Evolutionary conservation across 352 stramenopile genomes (phyloP).

Genomic region (Phytophthora chlamydospora): DNA sequence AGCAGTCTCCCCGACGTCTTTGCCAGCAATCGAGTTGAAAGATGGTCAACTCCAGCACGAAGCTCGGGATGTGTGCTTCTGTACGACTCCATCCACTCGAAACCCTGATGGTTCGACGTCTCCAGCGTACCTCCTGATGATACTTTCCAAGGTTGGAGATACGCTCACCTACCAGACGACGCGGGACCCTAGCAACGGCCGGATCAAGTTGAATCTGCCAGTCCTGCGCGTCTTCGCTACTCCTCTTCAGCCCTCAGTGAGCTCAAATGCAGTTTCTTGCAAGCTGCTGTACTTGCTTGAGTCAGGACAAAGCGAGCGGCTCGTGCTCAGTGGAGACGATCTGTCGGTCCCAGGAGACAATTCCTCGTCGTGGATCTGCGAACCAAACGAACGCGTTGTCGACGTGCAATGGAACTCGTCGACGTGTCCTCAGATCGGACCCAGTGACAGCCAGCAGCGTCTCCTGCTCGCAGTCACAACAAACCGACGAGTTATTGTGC

Average conservation of each 20-base stretch:
- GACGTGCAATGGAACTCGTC: conserved; percentile 62
- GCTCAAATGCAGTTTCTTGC: conserved; percentile 40
- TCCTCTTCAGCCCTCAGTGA: conserved; percentile 41
- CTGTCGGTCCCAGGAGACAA: conserved; percentile 36
- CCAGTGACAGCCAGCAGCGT: conserved; percentile 28
- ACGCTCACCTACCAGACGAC: conserved; percentile 54
- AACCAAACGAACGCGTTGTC: conserved; percentile 50
- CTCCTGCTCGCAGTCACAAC: conserved; percentile 56
- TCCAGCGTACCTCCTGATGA: conserved; percentile 47
- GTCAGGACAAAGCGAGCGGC: conserved; percentile 23
- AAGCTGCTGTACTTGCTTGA: conserved; percentile 56
- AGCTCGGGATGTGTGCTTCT: conserved; percentile 66
- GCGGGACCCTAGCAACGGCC: conserved; percentile 44
- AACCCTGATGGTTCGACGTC: conserved; percentile 14
- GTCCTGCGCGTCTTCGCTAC: conserved; percentile 63
- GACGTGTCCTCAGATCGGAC: conserved; percentile 17
- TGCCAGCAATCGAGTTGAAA: conserved; percentile 37
- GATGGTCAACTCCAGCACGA: conserved; percentile 44
- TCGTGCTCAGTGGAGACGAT: conserved; percentile 62
- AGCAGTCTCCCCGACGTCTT: conserved; percentile 7
- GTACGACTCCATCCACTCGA: conserved; percentile 23
- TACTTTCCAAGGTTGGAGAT: conserved; percentile 59
- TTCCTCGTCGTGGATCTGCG: conserved; percentile 40
- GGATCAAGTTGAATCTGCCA: conserved; percentile 44
- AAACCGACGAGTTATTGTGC: conserved; percentile 60